Conservation (phyloP, 148 eudicot species). For the Dianthus caryophyllus region DNA sequence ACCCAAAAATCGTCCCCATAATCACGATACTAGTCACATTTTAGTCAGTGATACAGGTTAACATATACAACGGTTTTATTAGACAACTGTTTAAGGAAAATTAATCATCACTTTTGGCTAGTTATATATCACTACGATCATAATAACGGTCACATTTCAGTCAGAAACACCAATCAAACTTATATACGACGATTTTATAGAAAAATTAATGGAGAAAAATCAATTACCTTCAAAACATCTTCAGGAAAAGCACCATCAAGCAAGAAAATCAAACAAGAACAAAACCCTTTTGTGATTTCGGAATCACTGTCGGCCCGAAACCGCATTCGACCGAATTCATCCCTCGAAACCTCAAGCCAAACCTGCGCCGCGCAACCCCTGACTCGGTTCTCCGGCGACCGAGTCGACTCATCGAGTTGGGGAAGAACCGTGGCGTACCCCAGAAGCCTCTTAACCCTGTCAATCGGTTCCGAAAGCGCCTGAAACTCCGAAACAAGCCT, state of each 20-base stretch:
- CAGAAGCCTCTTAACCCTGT: slow-evolving; percentile 61
- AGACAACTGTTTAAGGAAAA: too few relatives aligned
- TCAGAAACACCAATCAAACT: too few relatives aligned
- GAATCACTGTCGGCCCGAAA: slow-evolving; percentile 81
- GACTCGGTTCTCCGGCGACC: slow-evolving; percentile 52
- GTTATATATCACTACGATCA: too few relatives aligned
- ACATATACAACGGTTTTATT: too few relatives aligned
- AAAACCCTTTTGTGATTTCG: slow-evolving; percentile 82
- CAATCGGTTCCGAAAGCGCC: slow-evolving; percentile 57
- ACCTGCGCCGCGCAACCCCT: slow-evolving; percentile 78
- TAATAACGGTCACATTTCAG: too few relatives aligned
- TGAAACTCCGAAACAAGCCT: slow-evolving; percentile 52
- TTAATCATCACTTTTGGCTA: too few relatives aligned
- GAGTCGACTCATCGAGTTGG: slow-evolving; percentile 39
- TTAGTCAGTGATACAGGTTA: too few relatives aligned
- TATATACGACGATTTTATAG: too few relatives aligned
- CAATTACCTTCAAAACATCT: slow-evolving; percentile 46
- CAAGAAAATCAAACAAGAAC: slow-evolving; percentile 67
- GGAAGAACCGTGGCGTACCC: slow-evolving; percentile 51
- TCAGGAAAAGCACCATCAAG: slow-evolving; percentile 57
- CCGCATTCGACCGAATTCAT: slow-evolving; percentile 43
- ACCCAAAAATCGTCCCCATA: too few relatives aligned
- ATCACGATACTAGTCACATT: too few relatives aligned
- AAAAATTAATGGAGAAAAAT: not conserved
- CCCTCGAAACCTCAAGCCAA: slow-evolving; percentile 62